These are phyloP conservation scores for Saccharomyces hybrid DNA, from an alignment of 1,139 yeast genomes.

Conservation along the genomic window DNA sequence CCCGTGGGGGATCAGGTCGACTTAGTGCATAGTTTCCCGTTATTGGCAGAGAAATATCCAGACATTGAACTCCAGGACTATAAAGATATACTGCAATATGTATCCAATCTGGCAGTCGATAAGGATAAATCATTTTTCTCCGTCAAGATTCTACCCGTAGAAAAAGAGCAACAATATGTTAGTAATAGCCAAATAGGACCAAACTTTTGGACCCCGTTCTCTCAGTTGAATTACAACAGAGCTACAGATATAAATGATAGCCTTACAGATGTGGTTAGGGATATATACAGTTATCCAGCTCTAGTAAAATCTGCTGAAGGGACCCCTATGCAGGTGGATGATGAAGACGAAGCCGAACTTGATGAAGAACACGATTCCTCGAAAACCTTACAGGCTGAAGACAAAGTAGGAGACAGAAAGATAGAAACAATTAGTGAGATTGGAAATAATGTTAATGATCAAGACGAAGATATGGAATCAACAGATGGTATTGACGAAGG, in stretches of 20 bases:
- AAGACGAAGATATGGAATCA: background rate
- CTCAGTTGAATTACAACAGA: conserved; percentile 13
- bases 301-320: background rate
- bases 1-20: conserved; percentile 3
- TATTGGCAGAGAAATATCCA: conserved; percentile 18
- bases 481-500: background rate
- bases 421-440: background rate
- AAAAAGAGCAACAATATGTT: conserved; percentile 3
- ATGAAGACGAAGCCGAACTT: background rate
- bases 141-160: conserved; percentile 34
- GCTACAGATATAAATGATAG: conserved; percentile 16
- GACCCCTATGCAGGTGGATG: background rate
- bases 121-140: conserved; percentile 33
- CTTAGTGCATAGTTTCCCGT: conserved; percentile 16
- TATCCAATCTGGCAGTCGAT: conserved; percentile 12
- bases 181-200: conserved; percentile 22
- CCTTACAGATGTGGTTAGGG: conserved; percentile 20
- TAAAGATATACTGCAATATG: conserved; percentile 12
- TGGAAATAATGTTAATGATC: background rate
- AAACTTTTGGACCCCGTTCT: conserved; percentile 38
- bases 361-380: background rate
- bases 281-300: conserved; percentile 20
- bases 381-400: background rate
- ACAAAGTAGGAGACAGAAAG: background rate
- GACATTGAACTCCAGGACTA: conserved; percentile 10